Base-by-base conservation (phyloP, 129 eudicot species). In the Ambrosia trifida region DNA sequence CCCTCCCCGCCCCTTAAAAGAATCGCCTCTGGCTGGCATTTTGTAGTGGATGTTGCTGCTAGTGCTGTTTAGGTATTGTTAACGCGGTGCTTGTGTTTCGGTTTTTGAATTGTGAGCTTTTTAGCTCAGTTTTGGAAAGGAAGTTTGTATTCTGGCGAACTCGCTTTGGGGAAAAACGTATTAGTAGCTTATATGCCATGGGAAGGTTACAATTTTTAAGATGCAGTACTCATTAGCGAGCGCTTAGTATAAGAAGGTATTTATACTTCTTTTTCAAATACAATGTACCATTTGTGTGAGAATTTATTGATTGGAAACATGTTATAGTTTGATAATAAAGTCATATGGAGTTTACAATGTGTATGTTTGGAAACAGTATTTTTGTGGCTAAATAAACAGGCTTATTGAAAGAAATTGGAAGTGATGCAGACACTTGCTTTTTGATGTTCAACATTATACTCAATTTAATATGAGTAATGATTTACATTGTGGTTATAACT, bases 11-110 rank as follows among this genome's bases (percentile, higher is more conserved):
- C n/a, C n/a, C n/a, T n/a, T n/a, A n/a, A n/a, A n/a, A n/a, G n/a
- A n/a, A n/a, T n/a, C n/a, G n/a, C n/a, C n/a, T n/a, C n/a, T n/a
- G n/a, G n/a, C n/a, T n/a, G 28, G 28, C 28, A 24, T 24, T 24
- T 82, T 49, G 87, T 92, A 75, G 53, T 86, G 49, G 98, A 92
- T 84, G 95, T 92, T 30, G 56, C 86, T 43, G 96, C 83, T 11
- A 96, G 95, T 20, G 78, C 78, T 4, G 69, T 58, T 70, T 92
- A 64, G 98, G 96, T 62, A 81, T 87, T 74, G 33, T 82, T 41
- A 85, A 89, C 38, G 95, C 80, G 12, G 14, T 76, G 9, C 20
- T 85, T 50, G 96, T 87, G 66, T 66, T 81, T 83, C 73, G 61
- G 28, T 78, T 74, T 76, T 64, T 86, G 40, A 86, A 83, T 69